These are phyloP conservation scores for Deinandra increscens DNA, from an alignment of 129 eudicot species.

Conservation along the genomic window DNA sequence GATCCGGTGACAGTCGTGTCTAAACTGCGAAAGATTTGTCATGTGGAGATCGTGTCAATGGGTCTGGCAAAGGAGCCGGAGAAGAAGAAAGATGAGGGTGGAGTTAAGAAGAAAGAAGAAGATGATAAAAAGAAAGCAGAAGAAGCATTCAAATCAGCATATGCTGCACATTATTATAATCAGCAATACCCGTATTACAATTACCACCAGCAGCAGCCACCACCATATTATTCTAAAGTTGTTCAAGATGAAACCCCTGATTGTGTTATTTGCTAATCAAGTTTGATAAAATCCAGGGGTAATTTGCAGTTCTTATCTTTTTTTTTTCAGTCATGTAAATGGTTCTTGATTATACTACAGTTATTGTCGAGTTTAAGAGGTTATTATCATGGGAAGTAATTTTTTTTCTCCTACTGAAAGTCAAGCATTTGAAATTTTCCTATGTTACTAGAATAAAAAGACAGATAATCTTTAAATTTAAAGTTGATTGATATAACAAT, in stretches of 20 bases:
- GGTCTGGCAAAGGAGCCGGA: slow-evolving; percentile 91
- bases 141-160: slow-evolving; percentile 26
- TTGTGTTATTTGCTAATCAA: slow-evolving; percentile 62
- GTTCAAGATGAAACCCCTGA: slow-evolving; percentile 66
- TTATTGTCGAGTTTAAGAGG: no score
- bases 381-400: no score
- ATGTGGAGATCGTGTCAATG: slow-evolving; percentile 61
- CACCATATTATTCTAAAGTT: slow-evolving; percentile 33
- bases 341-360: no score
- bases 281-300: no score
- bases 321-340: no score
- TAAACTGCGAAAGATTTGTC: slow-evolving; percentile 66
- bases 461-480: no score
- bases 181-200: slow-evolving; percentile 14
- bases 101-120: not conserved
- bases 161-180: not conserved
- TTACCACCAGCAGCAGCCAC: slow-evolving; percentile 32
- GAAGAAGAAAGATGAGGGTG: slow-evolving; percentile 49
- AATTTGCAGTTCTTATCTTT: no score
- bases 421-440: no score
- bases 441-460: no score
- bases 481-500: no score
- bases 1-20: slow-evolving; percentile 69
- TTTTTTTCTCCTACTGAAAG: no score
- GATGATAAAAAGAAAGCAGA: slow-evolving; percentile 30